Percentiles rank a stretch among this genome's conserved stretches.
These are phyloP conservation scores for Pyrenophora seminiperda DNA, from an alignment of 2,329 filamentous ascomycete genomes.

Conservation along the genomic window DNA sequence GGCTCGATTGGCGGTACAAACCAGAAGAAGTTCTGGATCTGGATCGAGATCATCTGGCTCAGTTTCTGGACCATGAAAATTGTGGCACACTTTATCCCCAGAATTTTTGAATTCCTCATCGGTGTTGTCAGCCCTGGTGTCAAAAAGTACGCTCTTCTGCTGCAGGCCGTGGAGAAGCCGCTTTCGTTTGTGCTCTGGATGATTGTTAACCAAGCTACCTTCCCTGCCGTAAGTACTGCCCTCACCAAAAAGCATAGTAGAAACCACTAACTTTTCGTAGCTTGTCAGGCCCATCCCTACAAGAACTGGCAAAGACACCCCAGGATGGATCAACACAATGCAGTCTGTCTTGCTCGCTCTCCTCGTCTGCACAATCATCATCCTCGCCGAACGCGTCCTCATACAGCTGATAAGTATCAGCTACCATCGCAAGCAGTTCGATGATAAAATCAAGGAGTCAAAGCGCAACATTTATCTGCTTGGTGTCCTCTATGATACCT, in stretches of 20 bases:
- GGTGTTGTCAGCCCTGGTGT: conserved; percentile 69
- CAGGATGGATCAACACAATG: conserved; percentile 61
- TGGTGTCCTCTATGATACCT: conserved; percentile 86
- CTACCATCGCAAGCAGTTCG: conserved; percentile 84
- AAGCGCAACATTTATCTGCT: conserved; percentile 85
- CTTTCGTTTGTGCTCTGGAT: conserved; percentile 66
- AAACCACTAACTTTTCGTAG: conserved; percentile 1
- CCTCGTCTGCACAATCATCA: conserved; percentile 71
- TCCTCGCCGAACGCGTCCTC: conserved; percentile 76
- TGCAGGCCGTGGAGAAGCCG: conserved; percentile 64
- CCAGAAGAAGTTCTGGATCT: conserved; percentile 66
- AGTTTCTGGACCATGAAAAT: conserved; percentile 67
- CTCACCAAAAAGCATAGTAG: background rate
- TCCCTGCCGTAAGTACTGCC: conserved; percentile 50
- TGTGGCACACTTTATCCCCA: conserved; percentile 62
- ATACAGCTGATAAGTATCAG: conserved; percentile 84
- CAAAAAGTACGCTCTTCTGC: conserved; percentile 65
- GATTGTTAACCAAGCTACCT: conserved; percentile 64
- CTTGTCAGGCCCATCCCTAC: conserved; percentile 21
- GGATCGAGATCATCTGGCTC: conserved; percentile 69
- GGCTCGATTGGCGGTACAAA: conserved; percentile 60
- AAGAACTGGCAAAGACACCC: conserved; percentile 6
- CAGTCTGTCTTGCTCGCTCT: conserved; percentile 69
- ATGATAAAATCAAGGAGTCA: conserved; percentile 81
- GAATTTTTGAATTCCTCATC: conserved; percentile 64